Base-by-base conservation (phyloP, 352 stramenopile species). In the Pythium plurisporium region DNA sequence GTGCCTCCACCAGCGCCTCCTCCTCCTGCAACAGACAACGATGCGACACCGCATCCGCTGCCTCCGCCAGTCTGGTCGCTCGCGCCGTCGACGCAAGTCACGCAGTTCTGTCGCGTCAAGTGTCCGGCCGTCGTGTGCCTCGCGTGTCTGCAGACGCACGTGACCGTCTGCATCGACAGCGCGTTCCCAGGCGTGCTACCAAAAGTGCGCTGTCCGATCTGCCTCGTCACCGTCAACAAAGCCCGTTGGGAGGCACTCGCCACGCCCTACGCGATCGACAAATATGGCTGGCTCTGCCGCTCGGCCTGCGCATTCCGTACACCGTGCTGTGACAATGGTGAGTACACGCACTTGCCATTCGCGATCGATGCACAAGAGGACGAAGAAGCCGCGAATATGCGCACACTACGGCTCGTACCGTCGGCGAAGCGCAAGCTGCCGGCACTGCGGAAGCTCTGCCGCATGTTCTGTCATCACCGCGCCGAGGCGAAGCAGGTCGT, bases 201-300 rank as follows among this genome's bases (percentile, higher is more conserved):
- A 26, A 73, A 68, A 20, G 65, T 79, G 23, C 62, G 65, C 37
- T 83, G 73, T 46, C 73, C 71, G 33, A 58, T 78, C 20, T 83
- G 73, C 40, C 56, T 79, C 5, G 23, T 63, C 0, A 27, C 40
- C 1, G 29, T 80, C 4, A 76, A 76, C 60, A 69, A 65, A 30
- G 27, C 49, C 7, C 20, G 29, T 8, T 69, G 62, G 62, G 43
- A 44, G 26, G 19, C 17, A 1, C 33, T 51, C 42, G 44, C 55
- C 50, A 40, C 47, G 20, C 55, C 44, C 9, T 19, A 55, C 23
- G 50, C 44, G 22, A 54, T 65, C 36, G 40, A 53, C 54, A 70
- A 60, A 36, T 70, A 53, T 42, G 36, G 14, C n/a, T 46, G 42
- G 46, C 55, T 64, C 37, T 70, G 56, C 29, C 37, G 50, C 19